phyloP scores from a whole-genome alignment of 495 filamentous ascomycete genomes.

The Cryomyces antarcticus region DNA sequence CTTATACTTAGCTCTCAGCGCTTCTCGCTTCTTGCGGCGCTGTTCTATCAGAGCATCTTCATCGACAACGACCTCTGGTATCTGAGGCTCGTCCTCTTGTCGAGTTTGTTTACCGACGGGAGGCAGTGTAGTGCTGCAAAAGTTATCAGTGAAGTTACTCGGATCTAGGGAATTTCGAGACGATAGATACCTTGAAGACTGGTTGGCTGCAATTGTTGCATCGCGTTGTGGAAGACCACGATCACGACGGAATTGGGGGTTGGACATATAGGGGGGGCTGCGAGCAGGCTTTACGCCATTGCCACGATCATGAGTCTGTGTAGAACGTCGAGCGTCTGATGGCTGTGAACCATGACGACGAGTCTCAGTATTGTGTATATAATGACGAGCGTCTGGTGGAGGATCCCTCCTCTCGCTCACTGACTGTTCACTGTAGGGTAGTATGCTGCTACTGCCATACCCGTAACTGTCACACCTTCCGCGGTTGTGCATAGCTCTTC shows the following conservation, averaged over 20 bases:
- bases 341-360: constrained; percentile 21
- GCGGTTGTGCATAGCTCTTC: neutral
- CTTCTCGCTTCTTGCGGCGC: constrained; percentile 69
- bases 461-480: neutral
- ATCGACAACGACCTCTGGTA: constrained; percentile 24
- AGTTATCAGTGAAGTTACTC: no score
- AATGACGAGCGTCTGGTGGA: constrained; percentile 29
- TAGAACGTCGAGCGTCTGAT: neutral
- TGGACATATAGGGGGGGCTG: neutral
- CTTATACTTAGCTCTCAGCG: constrained; percentile 67
- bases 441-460: neutral
- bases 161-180: no score
- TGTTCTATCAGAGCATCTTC: constrained; percentile 69
- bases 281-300: neutral
- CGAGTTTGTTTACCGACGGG: no score
- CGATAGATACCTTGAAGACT: no score
- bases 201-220: neutral
- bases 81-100: no score
- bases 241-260: neutral
- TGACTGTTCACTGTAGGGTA: constrained; percentile 32
- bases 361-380: constrained; percentile 23
- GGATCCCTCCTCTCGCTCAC: constrained; percentile 45
- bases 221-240: neutral
- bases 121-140: no score
- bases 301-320: neutral